Conservation (phyloP, 2,329 filamentous ascomycete species). For the Ciborinia camelliae region DNA sequence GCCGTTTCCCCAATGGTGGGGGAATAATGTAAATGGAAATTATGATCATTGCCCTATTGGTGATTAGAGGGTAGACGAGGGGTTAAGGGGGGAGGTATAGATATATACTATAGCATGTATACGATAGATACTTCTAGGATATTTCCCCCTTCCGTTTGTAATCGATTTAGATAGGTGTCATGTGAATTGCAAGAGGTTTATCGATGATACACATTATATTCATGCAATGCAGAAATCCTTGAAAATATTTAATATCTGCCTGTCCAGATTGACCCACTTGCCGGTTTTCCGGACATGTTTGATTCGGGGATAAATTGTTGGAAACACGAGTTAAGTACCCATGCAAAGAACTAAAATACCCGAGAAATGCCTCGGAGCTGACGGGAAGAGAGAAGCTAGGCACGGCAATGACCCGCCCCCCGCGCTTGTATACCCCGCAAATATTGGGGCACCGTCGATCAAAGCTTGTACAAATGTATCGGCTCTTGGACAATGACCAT, state of each 20-base stretch:
- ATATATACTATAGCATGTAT: too few relatives aligned
- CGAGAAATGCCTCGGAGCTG: neutral
- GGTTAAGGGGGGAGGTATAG: neutral
- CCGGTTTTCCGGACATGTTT: neutral
- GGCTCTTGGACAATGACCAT: too few relatives aligned
- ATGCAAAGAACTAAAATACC: neutral
- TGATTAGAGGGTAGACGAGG: neutral
- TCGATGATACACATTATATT: too few relatives aligned
- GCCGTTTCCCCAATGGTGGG: slow-evolving; percentile 34
- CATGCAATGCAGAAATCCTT: too few relatives aligned
- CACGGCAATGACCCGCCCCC: neutral
- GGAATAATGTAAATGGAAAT: slow-evolving; percentile 29
- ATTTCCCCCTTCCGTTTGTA: too few relatives aligned
- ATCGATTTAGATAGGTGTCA: too few relatives aligned
- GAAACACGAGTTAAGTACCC: neutral
- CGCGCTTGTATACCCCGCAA: neutral
- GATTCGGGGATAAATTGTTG: neutral
- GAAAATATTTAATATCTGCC: neutral
- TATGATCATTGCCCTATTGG: slow-evolving; percentile 31
- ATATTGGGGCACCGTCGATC: too few relatives aligned
- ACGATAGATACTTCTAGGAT: too few relatives aligned
- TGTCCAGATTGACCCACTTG: neutral
- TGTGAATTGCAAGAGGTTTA: too few relatives aligned
- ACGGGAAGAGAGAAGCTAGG: neutral
- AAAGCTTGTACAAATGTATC: neutral